Evolutionary conservation across 2,329 filamentous ascomycete genomes (phyloP).

Genomic region (Ciborinia camelliae): DNA sequence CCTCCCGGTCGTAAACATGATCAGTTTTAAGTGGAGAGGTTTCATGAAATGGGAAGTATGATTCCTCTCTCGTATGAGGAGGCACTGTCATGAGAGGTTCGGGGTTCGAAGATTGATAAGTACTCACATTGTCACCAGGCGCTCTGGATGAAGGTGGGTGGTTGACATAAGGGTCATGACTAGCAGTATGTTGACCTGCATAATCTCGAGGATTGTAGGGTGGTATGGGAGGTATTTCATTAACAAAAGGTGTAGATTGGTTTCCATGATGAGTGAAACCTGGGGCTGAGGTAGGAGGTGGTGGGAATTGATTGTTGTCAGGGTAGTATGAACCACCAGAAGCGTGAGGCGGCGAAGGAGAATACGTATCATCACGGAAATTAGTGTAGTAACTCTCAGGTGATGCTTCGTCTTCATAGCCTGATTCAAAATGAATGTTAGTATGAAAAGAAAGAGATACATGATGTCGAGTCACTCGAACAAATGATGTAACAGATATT

Average conservation of each 20-base stretch:
- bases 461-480: slow-evolving; percentile 22
- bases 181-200: slow-evolving; percentile 25
- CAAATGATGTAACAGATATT: slow-evolving; percentile 19
- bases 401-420: slow-evolving; percentile 36
- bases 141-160: slow-evolving; percentile 28
- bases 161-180: slow-evolving; percentile 27
- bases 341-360: slow-evolving; percentile 37
- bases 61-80: slow-evolving; percentile 18
- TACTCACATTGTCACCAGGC: slow-evolving; percentile 38
- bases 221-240: slow-evolving; percentile 29
- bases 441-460: slow-evolving; percentile 27
- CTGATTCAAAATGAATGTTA: slow-evolving; percentile 27
- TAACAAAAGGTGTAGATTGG: slow-evolving; percentile 29
- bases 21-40: slow-evolving; percentile 28
- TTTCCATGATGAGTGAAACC: slow-evolving; percentile 28
- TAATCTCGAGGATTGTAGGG: slow-evolving; percentile 38
- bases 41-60: slow-evolving; percentile 34
- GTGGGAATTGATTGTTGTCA: slow-evolving; percentile 29
- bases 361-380: slow-evolving; percentile 34
- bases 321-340: slow-evolving; percentile 38
- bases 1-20: slow-evolving; percentile 27
- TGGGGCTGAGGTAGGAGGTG: slow-evolving; percentile 24
- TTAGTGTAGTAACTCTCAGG: slow-evolving; percentile 36
- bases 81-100: slow-evolving; percentile 20
- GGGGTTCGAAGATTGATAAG: slow-evolving; percentile 26